A percentile compares a stretch with the other conserved stretches of the same genome.
These are phyloP conservation scores for Mucor velutinosus DNA, from an alignment of 371 early-diverging fungal species.

Conservation along the genomic window DNA sequence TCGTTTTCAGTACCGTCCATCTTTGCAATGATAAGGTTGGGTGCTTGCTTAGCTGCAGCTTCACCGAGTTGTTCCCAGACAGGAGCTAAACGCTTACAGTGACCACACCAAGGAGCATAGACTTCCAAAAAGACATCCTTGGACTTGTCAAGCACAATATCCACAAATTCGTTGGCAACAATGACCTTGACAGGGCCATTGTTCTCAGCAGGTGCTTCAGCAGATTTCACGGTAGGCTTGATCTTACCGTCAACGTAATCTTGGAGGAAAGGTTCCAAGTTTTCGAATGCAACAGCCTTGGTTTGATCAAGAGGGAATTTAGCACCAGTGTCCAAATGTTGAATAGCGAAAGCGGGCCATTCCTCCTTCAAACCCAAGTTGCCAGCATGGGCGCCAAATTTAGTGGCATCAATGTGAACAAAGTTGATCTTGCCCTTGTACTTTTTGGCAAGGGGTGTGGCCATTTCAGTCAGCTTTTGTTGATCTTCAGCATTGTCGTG, in stretches of 20 bases:
- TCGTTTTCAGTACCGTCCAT: slow-evolving; percentile 97
- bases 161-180: slow-evolving; percentile 80
- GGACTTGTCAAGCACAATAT: slow-evolving; percentile 78
- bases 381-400: slow-evolving; percentile 85
- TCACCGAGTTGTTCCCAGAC: slow-evolving; percentile 78
- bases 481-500: slow-evolving; percentile 65
- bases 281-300: slow-evolving; percentile 60
- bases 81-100: slow-evolving; percentile 91
- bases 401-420: slow-evolving; percentile 86
- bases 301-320: slow-evolving; percentile 85
- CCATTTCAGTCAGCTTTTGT: slow-evolving; percentile 48
- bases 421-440: slow-evolving; percentile 84
- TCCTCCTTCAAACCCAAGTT: slow-evolving; percentile 79
- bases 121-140: slow-evolving; percentile 96
- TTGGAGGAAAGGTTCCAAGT: slow-evolving; percentile 64
- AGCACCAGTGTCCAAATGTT: slow-evolving; percentile 64
- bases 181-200: slow-evolving; percentile 88
- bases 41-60: slow-evolving; percentile 30
- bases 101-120: slow-evolving; percentile 95
- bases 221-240: slow-evolving; percentile 82
- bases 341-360: slow-evolving; percentile 95
- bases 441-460: slow-evolving; percentile 80
- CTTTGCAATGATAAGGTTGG: slow-evolving; percentile 85
- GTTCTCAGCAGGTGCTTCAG: slow-evolving; percentile 81
- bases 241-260: slow-evolving; percentile 72